Percentiles rank a stretch among this genome's conserved stretches.
Evolutionary conservation across 371 early-diverging fungal genomes (phyloP).

Genomic region (Mortierella polycephala): DNA sequence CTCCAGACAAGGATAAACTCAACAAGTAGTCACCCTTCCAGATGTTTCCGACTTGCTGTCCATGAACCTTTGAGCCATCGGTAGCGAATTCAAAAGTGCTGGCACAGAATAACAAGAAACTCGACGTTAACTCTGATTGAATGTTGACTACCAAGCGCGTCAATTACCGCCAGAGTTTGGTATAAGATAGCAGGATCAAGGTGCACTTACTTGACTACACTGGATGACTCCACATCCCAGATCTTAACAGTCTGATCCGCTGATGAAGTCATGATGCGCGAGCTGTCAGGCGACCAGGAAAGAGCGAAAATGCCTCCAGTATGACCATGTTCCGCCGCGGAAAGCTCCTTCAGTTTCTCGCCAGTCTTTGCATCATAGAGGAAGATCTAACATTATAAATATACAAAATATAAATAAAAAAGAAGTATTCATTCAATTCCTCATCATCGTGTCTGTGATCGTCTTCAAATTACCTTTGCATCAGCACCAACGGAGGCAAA

Average conservation of each 20-base stretch:
- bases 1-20: conserved; percentile 84
- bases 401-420: not conserved
- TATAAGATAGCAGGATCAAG: not conserved
- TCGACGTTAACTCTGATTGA: not conserved
- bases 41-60: conserved; percentile 95
- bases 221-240: conserved; percentile 86
- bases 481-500: conserved; percentile 92
- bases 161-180: no score
- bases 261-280: conserved; percentile 82
- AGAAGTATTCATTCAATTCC: not conserved
- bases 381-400: conserved; percentile 67
- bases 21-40: conserved; percentile 85
- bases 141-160: not conserved
- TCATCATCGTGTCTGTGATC: no score
- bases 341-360: conserved; percentile 80
- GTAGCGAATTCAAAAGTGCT: conserved; percentile 65
- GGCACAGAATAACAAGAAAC: conserved; percentile 1
- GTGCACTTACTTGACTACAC: conserved; percentile 73
- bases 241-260: conserved; percentile 91
- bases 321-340: conserved; percentile 68
- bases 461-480: conserved; percentile 69
- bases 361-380: conserved; percentile 94
- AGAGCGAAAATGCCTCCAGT: conserved; percentile 86
- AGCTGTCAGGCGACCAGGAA: conserved; percentile 89
- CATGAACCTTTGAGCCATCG: conserved; percentile 56